These are phyloP conservation scores for Curvularia spicifera DNA, from an alignment of 2,329 filamentous ascomycete species.

Conservation along the genomic window DNA sequence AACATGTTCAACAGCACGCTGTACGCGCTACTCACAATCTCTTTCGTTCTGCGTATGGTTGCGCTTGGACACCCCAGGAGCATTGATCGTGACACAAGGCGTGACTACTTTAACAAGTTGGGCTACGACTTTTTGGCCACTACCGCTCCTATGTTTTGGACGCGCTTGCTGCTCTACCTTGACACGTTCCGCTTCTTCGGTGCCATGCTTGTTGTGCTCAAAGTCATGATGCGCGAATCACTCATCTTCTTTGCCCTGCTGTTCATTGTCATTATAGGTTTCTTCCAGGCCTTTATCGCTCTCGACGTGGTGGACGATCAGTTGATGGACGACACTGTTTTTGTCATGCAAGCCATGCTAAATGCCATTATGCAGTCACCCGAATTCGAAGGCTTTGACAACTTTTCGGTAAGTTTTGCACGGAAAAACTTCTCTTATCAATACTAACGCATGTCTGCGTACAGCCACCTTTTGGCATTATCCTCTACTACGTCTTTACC, in stretches of 20 bases:
- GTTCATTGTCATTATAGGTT: constrained; percentile 80
- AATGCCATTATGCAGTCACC: constrained; percentile 92
- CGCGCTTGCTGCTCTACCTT: constrained; percentile 86
- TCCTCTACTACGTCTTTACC: constrained; percentile 97
- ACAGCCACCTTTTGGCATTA: constrained; percentile 82
- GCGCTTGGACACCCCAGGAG: constrained; percentile 69
- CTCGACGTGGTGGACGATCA: constrained; percentile 82
- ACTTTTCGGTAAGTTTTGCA: constrained; percentile 66
- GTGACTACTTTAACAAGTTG: constrained; percentile 73
- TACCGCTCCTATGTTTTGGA: constrained; percentile 96
- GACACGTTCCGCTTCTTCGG: constrained; percentile 96
- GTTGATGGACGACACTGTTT: constrained; percentile 66
- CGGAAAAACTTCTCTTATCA: not conserved
- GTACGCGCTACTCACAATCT: constrained; percentile 78
- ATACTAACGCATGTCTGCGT: constrained; percentile 12
- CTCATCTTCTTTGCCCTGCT: constrained; percentile 96
- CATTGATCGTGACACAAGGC: constrained; percentile 49
- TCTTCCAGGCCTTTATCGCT: constrained; percentile 92
- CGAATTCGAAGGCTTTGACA: constrained; percentile 87
- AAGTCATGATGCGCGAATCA: constrained; percentile 71
- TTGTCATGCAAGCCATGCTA: constrained; percentile 81
- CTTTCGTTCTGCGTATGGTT: constrained; percentile 78
- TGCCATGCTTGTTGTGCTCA: constrained; percentile 95
- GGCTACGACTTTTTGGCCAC: constrained; percentile 96
- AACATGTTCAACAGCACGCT: constrained; percentile 90